Evolutionary conservation across 148 eudicot genomes (phyloP).

Genomic region (Vaccinium macrocarpon): DNA sequence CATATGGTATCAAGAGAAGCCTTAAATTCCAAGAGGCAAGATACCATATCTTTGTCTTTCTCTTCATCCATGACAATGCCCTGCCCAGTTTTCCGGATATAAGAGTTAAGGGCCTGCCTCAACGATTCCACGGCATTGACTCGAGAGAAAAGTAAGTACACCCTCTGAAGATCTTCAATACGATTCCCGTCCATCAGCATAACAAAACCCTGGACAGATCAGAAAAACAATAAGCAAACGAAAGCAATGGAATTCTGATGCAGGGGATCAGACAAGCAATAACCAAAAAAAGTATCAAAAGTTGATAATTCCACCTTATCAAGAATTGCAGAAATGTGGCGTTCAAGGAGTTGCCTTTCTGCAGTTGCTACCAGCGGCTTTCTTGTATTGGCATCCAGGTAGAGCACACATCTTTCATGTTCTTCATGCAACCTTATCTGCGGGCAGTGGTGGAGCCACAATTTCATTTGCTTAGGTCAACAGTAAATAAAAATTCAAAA

Average conservation of each 20-base stretch:
- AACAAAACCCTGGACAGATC: constrained; percentile 69
- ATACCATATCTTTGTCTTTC: constrained; percentile 95
- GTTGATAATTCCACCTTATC: constrained; percentile 59
- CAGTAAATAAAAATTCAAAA: not conserved
- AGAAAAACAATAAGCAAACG: constrained; percentile 7
- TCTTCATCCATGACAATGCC: constrained; percentile 90
- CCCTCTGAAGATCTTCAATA: constrained; percentile 76
- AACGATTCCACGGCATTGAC: constrained; percentile 84
- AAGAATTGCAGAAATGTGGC: constrained; percentile 78
- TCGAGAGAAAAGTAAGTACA: constrained; percentile 67
- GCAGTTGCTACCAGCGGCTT: constrained; percentile 80
- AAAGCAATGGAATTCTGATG: constrained; percentile 8
- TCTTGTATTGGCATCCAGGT: constrained; percentile 85
- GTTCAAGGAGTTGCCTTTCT: constrained; percentile 88
- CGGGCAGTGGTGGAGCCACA: constrained; percentile 14
- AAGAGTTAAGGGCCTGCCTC: constrained; percentile 66
- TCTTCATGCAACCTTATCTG: constrained; percentile 93
- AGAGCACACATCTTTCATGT: constrained; percentile 83
- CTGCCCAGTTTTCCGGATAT: constrained; percentile 81
- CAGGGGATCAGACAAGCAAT: not conserved
- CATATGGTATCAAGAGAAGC: constrained; percentile 74
- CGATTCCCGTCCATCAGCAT: constrained; percentile 86
- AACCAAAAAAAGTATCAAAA: not conserved
- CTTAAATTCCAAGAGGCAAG: constrained; percentile 84
- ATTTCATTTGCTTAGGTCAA: not conserved